Percentiles rank a stretch among this genome's conserved stretches.
phyloP scores from a whole-genome alignment of 805 yeast genomes.

The Yarrowia osloensis region DNA sequence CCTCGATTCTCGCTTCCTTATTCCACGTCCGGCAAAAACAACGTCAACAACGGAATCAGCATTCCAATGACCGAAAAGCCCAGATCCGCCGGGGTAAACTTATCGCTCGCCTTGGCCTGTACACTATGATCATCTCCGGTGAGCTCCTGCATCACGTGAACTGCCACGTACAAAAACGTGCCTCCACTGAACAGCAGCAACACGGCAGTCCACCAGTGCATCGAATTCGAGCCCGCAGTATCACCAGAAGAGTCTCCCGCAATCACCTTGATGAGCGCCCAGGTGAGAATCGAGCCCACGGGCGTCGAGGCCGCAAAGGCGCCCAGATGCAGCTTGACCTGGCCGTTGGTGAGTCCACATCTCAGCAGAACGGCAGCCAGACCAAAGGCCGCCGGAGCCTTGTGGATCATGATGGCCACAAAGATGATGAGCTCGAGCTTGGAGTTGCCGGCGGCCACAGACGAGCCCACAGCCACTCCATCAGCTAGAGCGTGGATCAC shows the following conservation, averaged over 20 bases:
- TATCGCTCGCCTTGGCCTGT: slow-evolving; percentile 13
- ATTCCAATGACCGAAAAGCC: slow-evolving; percentile 40
- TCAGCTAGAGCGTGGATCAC: slow-evolving; percentile 69
- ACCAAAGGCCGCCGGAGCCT: slow-evolving; percentile 74
- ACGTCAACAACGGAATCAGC: slow-evolving; percentile 41
- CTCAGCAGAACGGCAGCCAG: slow-evolving; percentile 56
- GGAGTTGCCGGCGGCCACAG: slow-evolving; percentile 47
- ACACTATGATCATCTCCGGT: slow-evolving; percentile 31
- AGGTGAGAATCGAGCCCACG: slow-evolving; percentile 56
- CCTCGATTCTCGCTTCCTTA: not conserved
- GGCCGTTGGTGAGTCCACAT: slow-evolving; percentile 40
- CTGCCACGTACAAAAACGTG: slow-evolving; percentile 69
- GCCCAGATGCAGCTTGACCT: slow-evolving; percentile 51
- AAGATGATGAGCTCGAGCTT: slow-evolving; percentile 52
- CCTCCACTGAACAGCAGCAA: slow-evolving; percentile 69
- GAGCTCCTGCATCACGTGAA: slow-evolving; percentile 57
- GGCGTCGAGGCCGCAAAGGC: slow-evolving; percentile 66
- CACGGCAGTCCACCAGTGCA: slow-evolving; percentile 50
- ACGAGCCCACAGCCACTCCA: slow-evolving; percentile 71
- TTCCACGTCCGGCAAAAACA: slow-evolving; percentile 40
- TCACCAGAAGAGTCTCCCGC: slow-evolving; percentile 35
- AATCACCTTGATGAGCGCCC: slow-evolving; percentile 44
- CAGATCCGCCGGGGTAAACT: slow-evolving; percentile 33
- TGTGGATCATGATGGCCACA: slow-evolving; percentile 65
- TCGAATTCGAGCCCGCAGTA: slow-evolving; percentile 11